phyloP scores from a whole-genome alignment of 345 rosid species.

The Eucalyptus tenuipes region DNA sequence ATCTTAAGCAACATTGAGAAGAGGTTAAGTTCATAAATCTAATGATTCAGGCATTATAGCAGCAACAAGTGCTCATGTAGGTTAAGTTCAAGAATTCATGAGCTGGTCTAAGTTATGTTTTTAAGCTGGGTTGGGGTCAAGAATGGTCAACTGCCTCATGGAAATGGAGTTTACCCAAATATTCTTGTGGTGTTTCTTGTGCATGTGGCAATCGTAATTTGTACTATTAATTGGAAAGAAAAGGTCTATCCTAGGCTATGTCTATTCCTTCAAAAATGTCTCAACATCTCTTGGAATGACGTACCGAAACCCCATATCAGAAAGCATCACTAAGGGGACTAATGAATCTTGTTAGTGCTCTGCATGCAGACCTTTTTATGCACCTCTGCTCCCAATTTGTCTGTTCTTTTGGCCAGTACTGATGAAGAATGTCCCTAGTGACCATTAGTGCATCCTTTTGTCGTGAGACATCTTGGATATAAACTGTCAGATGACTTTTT shows the following conservation, averaged over 20 bases:
- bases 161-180: background rate
- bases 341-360: too few species aligned
- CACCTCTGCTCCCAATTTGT: too few species aligned
- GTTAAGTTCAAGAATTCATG: background rate
- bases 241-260: background rate
- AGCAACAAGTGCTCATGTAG: background rate
- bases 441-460: background rate
- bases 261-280: background rate
- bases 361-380: too few species aligned
- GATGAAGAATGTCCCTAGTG: too few species aligned
- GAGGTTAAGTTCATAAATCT: background rate
- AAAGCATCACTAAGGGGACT: background rate
- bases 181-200: background rate
- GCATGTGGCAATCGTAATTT: background rate
- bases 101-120: background rate
- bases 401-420: too few species aligned
- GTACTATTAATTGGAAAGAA: background rate
- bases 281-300: background rate
- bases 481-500: background rate
- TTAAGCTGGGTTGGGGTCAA: background rate
- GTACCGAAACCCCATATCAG: background rate
- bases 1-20: background rate
- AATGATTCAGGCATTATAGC: background rate
- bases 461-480: background rate
- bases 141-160: background rate